Evolutionary conservation across 345 rosid species (phyloP), one percentile per base, ranked within the genome.

Genomic region (Arabidopsis suecica): DNA sequence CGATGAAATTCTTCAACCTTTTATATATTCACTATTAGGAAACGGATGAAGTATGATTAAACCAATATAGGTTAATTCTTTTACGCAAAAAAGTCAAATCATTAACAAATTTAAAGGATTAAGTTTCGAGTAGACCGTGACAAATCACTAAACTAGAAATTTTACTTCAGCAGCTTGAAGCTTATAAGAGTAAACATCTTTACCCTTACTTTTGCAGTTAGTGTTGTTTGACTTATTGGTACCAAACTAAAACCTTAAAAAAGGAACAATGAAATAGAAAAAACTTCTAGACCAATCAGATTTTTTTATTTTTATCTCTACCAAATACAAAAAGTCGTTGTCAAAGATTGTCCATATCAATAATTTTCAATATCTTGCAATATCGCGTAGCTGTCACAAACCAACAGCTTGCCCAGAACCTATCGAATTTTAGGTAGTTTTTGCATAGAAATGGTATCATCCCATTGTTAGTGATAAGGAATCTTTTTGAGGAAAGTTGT

Each of bases 331-430:
- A 6, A 51, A 51, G 74, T 78, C 81, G 63, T 78, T 78, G 4
- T 78, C 81, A 72, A 66, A 66, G 77, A 78, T 78, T 72, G 81
- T 78, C 68, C 69, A 72, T 66, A 78, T 78, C 81, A 78, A 78
- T 78, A 65, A 72, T 65, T 78, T 65, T 70, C 80, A 66, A 66
- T 78, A 78, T 78, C 41, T 66, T 65, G 69, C 59, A 72, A 78
- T 78, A 78, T 66, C 73, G 81, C 64, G 81, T 65, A 78, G 81
- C 81, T 78, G 73, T 72, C 81, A 72, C 73, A 72, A 61, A 61
- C 65, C 77, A 72, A 67, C 81, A 78, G 77, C 73, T 78, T 78
- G 69, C 68, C 62, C 73, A 72, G 73, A 78, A 33, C 68, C 69
- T 78, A 72, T 72, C 81, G 58, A 72, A 72, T 60, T 78, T 72